Base-by-base conservation (phyloP, 495 filamentous ascomycete species). In the Daldinia concentrica region DNA sequence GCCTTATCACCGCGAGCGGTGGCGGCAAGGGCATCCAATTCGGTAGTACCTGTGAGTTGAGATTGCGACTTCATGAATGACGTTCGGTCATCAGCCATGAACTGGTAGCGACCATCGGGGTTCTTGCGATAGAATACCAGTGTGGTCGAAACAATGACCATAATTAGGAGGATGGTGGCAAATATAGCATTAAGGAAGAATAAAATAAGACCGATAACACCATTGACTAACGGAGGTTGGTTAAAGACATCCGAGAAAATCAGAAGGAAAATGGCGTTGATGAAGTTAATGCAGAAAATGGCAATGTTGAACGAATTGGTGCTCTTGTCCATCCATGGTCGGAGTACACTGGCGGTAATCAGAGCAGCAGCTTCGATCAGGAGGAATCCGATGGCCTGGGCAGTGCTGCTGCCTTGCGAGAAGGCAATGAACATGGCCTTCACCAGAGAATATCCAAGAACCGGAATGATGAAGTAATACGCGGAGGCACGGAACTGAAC, bases 301-400 rank as follows among this genome's bases (percentile, higher is more conserved):
- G 94, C 85, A 70, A 99, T 97, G 83, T 98, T 98, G 86, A 96
- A 97, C 56, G 90, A 88, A 78, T 99, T 99, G 66, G 95, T 98
- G 82, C 94, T 95, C 88, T 97, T 98, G 84, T 99, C 95, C 95
- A 99, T 98, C 90, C 93, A 99, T 6, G 95, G 95, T 43, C 93
- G 90, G 73, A 97, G 82, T 50, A 97, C 88, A 68, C 88, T 91
- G 36, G 93, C 89, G 30, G 78, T 87, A 73, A 98, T 90, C 69
- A 99, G 85, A 73, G 92, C 90, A 29, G 75, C 88, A 0, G 92
- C 91, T 82, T 99, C 95, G 66, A 98, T 90, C 43, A 99, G 79
- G 54, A 98, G 85, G 66, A 98, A 81, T 2, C 90, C 92, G 52
- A 98, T 86, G 7, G 95, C 94, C 77, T 98, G 95, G 22, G 90